Percentiles rank a stretch among this genome's conserved stretches.
Conservation (phyloP, 768 basidiomycete genomes). For the Rhizopogon salebrosus region DNA sequence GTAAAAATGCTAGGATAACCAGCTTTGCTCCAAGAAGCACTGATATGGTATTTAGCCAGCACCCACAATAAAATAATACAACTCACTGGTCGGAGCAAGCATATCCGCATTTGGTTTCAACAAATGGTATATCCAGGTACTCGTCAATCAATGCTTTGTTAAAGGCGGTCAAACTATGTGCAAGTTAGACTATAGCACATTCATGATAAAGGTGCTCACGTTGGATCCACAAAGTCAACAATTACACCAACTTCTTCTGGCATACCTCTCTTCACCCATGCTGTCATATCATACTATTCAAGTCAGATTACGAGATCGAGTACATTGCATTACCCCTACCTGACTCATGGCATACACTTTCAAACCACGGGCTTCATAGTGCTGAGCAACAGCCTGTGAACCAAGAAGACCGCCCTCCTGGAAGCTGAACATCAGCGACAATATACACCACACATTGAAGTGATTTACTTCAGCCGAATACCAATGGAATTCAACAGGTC, state of each 20-base stretch:
- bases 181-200: constrained; percentile 17
- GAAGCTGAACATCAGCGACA: constrained; percentile 1
- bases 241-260: constrained; percentile 80
- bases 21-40: constrained; percentile 80
- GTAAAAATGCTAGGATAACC: constrained; percentile 84
- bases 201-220: constrained; percentile 32
- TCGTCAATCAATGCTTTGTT: constrained; percentile 68
- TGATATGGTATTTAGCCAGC: constrained; percentile 16
- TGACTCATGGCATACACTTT: constrained; percentile 28
- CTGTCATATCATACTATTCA: constrained; percentile 84
- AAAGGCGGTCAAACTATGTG: constrained; percentile 66
- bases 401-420: constrained; percentile 81
- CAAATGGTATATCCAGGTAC: constrained; percentile 81
- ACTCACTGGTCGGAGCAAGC: constrained; percentile 90
- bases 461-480: constrained; percentile 36
- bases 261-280: constrained; percentile 85
- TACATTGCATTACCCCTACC: constrained; percentile 10
- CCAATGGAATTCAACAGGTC: constrained; percentile 46
- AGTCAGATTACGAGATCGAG: not conserved
- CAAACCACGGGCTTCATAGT: constrained; percentile 44
- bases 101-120: constrained; percentile 86
- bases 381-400: constrained; percentile 81
- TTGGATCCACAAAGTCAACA: constrained; percentile 72
- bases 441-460: not conserved
- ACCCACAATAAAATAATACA: constrained; percentile 18